Conservation (phyloP, 768 basidiomycete genomes). For the Cystobasidium tubakii region DNA sequence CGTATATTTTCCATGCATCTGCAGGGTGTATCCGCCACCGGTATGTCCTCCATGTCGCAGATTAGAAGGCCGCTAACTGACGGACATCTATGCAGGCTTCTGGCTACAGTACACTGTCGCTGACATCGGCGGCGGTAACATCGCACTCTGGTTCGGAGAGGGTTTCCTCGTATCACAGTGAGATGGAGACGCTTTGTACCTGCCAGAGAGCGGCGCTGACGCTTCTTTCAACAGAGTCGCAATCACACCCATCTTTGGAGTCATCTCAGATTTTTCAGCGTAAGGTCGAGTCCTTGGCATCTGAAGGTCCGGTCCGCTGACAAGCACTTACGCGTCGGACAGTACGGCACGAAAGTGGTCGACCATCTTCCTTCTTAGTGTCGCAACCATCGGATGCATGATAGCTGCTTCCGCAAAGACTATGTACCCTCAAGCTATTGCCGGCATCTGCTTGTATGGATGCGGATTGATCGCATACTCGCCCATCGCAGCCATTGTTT, state of each 20-base stretch:
- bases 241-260: background rate
- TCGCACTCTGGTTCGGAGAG: slow-evolving; percentile 12
- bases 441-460: slow-evolving; percentile 26
- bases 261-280: slow-evolving; percentile 14
- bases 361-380: background rate
- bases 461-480: slow-evolving; percentile 7
- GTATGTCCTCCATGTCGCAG: background rate
- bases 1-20: background rate
- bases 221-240: background rate
- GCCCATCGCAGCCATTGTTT: slow-evolving; percentile 19
- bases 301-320: background rate
- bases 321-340: background rate
- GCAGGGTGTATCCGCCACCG: slow-evolving; percentile 3
- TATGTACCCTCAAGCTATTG: slow-evolving; percentile 17
- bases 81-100: background rate
- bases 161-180: slow-evolving; percentile 11
- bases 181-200: background rate
- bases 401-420: background rate
- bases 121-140: slow-evolving; percentile 4
- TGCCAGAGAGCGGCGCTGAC: background rate
- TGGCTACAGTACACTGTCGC: slow-evolving; percentile 7
- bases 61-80: background rate
- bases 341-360: slow-evolving; percentile 13
- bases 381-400: background rate
- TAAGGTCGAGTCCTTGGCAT: background rate